phyloP scores from a whole-genome alignment of 768 basidiomycete species.

The Amanita rubescens region DNA sequence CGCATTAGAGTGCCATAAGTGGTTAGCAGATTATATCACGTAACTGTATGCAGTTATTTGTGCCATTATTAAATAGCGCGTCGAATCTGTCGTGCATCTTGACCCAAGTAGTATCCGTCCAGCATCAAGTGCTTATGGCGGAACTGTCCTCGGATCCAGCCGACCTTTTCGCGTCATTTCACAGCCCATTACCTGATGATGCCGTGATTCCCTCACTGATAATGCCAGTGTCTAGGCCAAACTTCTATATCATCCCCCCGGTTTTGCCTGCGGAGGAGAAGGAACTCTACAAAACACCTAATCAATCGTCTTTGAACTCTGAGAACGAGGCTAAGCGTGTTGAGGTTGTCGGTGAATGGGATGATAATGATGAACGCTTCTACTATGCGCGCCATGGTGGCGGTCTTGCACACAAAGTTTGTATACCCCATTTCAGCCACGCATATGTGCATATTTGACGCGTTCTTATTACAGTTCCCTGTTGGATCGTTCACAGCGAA shows the following conservation, averaged over 20 bases:
- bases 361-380: conserved; percentile 30
- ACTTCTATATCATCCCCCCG: conserved; percentile 33
- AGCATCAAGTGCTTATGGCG: neutral
- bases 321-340: conserved; percentile 27
- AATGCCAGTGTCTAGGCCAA: neutral
- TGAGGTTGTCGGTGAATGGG: conserved; percentile 54
- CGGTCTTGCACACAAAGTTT: conserved; percentile 54
- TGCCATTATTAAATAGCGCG: neutral
- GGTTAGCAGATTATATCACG: neutral
- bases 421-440: conserved; percentile 12
- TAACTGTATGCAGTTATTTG: neutral
- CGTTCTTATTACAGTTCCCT: conserved; percentile 33
- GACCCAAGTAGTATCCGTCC: neutral
- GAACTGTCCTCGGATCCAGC: conserved; percentile 3
- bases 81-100: neutral
- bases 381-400: conserved; percentile 55
- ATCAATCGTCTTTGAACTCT: conserved; percentile 25
- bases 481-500: conserved; percentile 29
- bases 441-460: conserved; percentile 18
- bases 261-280: conserved; percentile 30
- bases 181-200: neutral
- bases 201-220: neutral
- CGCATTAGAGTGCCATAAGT: conserved; percentile 35
- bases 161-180: conserved; percentile 2
- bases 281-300: conserved; percentile 31